Conservation (phyloP, 2,329 filamentous ascomycete species). For the Fusarium udum region DNA sequence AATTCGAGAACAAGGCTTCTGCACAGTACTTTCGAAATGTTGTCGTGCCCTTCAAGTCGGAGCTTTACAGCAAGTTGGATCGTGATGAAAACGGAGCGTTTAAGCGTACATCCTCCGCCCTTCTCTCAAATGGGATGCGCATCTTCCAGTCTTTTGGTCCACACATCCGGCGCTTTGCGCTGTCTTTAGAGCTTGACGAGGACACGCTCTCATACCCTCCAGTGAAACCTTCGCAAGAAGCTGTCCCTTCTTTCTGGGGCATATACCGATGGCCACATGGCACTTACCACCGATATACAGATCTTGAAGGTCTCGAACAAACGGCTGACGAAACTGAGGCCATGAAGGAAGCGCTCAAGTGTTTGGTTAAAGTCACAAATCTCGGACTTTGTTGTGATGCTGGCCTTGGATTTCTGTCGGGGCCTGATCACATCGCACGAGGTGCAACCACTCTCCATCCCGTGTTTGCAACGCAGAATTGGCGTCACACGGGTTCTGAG, state of each 20-base stretch:
- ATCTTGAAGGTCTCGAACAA: conserved; percentile 68
- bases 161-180: conserved; percentile 70
- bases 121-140: conserved; percentile 62
- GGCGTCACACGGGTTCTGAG: conserved; percentile 33
- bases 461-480: conserved; percentile 49
- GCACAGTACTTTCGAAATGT: conserved; percentile 68
- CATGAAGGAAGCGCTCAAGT: conserved; percentile 69
- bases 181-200: conserved; percentile 75
- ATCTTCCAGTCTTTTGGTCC: conserved; percentile 69
- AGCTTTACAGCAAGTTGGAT: conserved; percentile 61
- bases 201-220: conserved; percentile 59
- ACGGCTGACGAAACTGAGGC: conserved; percentile 70
- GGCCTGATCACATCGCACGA: conserved; percentile 65
- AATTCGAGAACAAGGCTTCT: conserved; percentile 66
- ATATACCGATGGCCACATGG: conserved; percentile 71
- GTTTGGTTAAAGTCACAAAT: conserved; percentile 64
- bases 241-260: conserved; percentile 69
- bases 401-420: conserved; percentile 73
- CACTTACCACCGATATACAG: conserved; percentile 67
- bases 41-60: conserved; percentile 71
- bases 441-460: conserved; percentile 50
- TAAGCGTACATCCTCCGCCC: conserved; percentile 38
- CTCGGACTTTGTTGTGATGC: conserved; percentile 74
- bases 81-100: conserved; percentile 35
- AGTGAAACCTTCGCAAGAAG: conserved; percentile 64